These are phyloP conservation scores for Pseudogymnoascus sp. DNA, from an alignment of 2,329 filamentous ascomycete genomes.

Conservation along the genomic window DNA sequence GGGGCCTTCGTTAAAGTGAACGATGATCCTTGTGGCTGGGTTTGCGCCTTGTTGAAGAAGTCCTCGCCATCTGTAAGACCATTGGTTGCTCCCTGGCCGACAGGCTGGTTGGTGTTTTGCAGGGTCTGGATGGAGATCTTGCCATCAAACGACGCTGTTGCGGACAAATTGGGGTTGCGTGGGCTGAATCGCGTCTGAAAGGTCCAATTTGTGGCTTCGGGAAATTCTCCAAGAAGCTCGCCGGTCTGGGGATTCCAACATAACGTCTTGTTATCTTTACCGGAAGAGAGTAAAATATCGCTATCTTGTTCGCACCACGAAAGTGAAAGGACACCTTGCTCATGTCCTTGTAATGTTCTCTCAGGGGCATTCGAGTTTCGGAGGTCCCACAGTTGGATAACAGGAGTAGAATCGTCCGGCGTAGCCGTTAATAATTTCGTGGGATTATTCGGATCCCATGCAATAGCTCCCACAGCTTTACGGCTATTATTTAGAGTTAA, in stretches of 20 bases:
- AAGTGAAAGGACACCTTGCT: slow-evolving; percentile 85
- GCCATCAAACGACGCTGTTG: slow-evolving; percentile 94
- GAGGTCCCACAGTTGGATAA: slow-evolving; percentile 90
- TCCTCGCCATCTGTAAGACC: slow-evolving; percentile 80
- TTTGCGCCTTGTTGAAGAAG: slow-evolving; percentile 92
- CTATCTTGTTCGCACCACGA: slow-evolving; percentile 94
- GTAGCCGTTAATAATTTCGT: slow-evolving; percentile 93
- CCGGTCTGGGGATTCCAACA: slow-evolving; percentile 96
- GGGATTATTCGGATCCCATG: slow-evolving; percentile 93
- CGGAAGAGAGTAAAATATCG: slow-evolving; percentile 82
- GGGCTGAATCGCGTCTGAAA: slow-evolving; percentile 95
- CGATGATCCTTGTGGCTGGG: slow-evolving; percentile 80
- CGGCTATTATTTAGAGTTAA: slow-evolving; percentile 89
- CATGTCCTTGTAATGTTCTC: slow-evolving; percentile 80
- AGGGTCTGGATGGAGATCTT: slow-evolving; percentile 91
- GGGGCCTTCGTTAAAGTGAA: slow-evolving; percentile 84
- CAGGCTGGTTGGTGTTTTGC: slow-evolving; percentile 81
- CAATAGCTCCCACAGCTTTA: slow-evolving; percentile 90
- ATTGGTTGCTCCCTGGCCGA: slow-evolving; percentile 60
- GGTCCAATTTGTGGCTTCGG: slow-evolving; percentile 98
- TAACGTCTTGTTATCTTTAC: slow-evolving; percentile 92
- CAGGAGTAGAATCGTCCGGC: slow-evolving; percentile 77
- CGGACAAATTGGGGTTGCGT: slow-evolving; percentile 83
- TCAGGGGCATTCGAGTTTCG: slow-evolving; percentile 95
- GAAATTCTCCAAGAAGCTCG: slow-evolving; percentile 82